Percentiles rank a stretch among this genome's conserved stretches.
These are phyloP conservation scores for Melampsora occidentalis DNA, from an alignment of 1,284 basidiomycete genomes.

Conservation along the genomic window DNA sequence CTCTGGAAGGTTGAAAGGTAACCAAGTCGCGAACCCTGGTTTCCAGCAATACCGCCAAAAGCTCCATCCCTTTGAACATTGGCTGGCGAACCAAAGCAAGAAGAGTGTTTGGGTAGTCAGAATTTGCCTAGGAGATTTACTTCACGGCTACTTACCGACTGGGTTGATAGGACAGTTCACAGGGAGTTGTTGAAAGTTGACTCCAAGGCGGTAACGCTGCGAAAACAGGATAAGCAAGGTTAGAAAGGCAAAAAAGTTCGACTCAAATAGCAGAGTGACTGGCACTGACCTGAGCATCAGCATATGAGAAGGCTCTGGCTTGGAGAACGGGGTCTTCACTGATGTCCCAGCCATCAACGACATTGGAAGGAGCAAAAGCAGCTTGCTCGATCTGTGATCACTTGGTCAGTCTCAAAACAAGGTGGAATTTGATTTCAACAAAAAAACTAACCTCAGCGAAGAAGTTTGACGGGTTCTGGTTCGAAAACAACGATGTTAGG, in stretches of 20 bases:
- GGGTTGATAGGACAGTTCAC: constrained; percentile 75
- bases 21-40: constrained; percentile 78
- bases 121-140: too few relatives aligned
- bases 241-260: constrained; percentile 35
- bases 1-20: constrained; percentile 69
- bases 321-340: constrained; percentile 86
- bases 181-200: constrained; percentile 83
- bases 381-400: constrained; percentile 56
- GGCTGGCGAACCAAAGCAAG: constrained; percentile 51
- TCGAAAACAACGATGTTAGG: background rate
- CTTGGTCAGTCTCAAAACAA: background rate
- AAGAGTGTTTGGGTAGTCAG: too few relatives aligned
- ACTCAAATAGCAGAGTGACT: background rate
- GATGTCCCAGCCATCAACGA: constrained; percentile 80
- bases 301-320: constrained; percentile 89
- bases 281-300: constrained; percentile 83
- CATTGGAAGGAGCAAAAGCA: constrained; percentile 81
- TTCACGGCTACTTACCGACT: constrained; percentile 43
- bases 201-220: constrained; percentile 62
- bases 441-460: constrained; percentile 26
- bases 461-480: constrained; percentile 24
- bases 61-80: constrained; percentile 71
- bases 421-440: background rate
- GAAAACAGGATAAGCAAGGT: constrained; percentile 43
- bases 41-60: constrained; percentile 55